A percentile compares a stretch with the other conserved stretches of the same genome.
These are phyloP conservation scores for Podospora australis DNA, from an alignment of 495 filamentous ascomycete genomes.

Conservation along the genomic window DNA sequence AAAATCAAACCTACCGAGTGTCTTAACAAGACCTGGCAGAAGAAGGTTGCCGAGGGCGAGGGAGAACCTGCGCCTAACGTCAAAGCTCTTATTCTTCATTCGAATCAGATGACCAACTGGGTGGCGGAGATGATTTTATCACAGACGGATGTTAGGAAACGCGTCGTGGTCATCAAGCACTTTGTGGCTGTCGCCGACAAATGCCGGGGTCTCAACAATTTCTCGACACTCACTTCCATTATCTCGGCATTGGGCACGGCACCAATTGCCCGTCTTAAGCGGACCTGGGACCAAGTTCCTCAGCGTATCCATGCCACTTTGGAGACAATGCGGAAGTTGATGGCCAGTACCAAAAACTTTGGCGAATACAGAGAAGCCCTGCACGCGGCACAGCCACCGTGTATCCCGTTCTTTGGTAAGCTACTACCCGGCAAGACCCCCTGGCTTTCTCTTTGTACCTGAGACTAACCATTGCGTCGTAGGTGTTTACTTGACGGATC, in stretches of 20 bases:
- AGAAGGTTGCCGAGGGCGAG: conserved; percentile 75
- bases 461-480: conserved; percentile 3
- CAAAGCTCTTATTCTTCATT: conserved; percentile 92
- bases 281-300: conserved; percentile 94
- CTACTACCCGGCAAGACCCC: not conserved
- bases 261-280: conserved; percentile 84
- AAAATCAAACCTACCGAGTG: conserved; percentile 95
- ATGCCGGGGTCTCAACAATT: conserved; percentile 92
- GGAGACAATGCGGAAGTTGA: conserved; percentile 86
- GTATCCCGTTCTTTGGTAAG: conserved; percentile 97
- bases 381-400: conserved; percentile 88
- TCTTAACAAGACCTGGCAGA: conserved; percentile 97
- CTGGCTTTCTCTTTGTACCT: conserved; percentile 6
- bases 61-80: conserved; percentile 90
- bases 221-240: conserved; percentile 96
- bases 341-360: conserved; percentile 98
- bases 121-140: conserved; percentile 99
- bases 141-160: conserved; percentile 87
- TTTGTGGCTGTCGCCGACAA: conserved; percentile 97
- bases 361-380: conserved; percentile 90
- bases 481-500: conserved; percentile 96
- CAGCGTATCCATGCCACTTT: conserved; percentile 69
- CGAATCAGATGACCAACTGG: conserved; percentile 98
- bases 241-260: conserved; percentile 92
- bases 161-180: conserved; percentile 96